phyloP scores from a whole-genome alignment of 179 eudicot species.

The Gypsophila paniculata region DNA sequence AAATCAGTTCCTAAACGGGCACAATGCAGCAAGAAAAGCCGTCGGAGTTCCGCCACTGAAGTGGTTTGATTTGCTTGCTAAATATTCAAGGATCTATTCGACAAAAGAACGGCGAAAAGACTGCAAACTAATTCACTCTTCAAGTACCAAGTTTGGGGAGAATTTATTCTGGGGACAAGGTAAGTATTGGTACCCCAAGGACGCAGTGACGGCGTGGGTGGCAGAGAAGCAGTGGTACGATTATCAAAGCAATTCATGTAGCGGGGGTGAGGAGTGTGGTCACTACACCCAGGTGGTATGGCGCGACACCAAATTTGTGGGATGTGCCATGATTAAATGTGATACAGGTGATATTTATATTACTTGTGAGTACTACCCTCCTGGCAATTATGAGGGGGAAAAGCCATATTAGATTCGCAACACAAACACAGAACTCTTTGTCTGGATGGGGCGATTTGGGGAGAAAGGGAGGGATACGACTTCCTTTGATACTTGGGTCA shows the following conservation, averaged over 20 bases:
- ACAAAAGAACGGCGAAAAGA: conserved; percentile 21
- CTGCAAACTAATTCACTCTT: conserved; percentile 29
- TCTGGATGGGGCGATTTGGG: too few relatives aligned
- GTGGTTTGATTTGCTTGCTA: conserved; percentile 26
- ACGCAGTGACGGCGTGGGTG: conserved; percentile 31
- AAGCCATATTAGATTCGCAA: conserved; percentile 21
- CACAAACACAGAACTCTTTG: too few relatives aligned
- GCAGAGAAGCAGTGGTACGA: conserved; percentile 36
- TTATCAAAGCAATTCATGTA: conserved; percentile 18
- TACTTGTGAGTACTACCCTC: conserved; percentile 33
- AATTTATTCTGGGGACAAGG: conserved; percentile 31
- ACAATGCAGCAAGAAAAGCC: conserved; percentile 28
- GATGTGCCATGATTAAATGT: conserved; percentile 31
- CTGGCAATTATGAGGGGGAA: conserved; percentile 30
- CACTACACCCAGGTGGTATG: conserved; percentile 29
- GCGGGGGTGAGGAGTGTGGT: conserved; percentile 16
- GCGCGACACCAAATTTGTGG: conserved; percentile 23
- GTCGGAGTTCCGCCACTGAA: conserved; percentile 26
- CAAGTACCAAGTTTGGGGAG: conserved; percentile 20
- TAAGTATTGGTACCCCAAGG: conserved; percentile 22
- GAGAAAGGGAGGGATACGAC: too few relatives aligned
- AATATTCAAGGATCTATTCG: conserved; percentile 29
- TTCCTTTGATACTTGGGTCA: too few relatives aligned
- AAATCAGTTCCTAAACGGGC: conserved; percentile 24
- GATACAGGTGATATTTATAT: conserved; percentile 25